These are phyloP conservation scores for Aphanomyces euteiches DNA, from an alignment of 352 stramenopile genomes.

Conservation along the genomic window DNA sequence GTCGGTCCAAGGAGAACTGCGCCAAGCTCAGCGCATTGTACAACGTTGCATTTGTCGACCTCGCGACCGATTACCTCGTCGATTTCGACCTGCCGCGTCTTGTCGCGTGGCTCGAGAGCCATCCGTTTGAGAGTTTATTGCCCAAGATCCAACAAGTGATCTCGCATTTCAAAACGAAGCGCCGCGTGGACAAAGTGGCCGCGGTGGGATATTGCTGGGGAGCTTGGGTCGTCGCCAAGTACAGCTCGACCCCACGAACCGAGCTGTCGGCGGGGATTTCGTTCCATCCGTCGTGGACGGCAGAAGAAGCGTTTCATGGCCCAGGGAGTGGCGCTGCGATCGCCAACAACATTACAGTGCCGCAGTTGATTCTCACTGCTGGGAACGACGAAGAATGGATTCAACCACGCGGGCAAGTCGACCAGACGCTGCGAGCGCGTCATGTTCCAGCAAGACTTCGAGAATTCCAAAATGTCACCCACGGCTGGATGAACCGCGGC, in stretches of 20 bases:
- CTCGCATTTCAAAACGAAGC: conserved; percentile 63
- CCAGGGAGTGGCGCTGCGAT: conserved; percentile 66
- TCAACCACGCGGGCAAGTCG: conserved; percentile 58
- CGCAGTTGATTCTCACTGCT: conserved; percentile 63
- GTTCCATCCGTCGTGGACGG: conserved; percentile 73
- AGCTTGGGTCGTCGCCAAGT: conserved; percentile 64
- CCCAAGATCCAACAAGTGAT: conserved; percentile 64
- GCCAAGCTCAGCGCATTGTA: conserved; percentile 74
- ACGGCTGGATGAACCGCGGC: conserved; percentile 16
- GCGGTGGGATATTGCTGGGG: conserved; percentile 85
- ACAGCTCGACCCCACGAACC: not conserved
- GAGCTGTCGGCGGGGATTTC: conserved; percentile 38
- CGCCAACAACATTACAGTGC: conserved; percentile 62
- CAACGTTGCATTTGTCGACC: conserved; percentile 64
- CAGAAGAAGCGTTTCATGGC: conserved; percentile 77
- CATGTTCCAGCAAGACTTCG: not conserved
- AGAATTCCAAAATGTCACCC: not conserved
- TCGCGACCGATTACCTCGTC: conserved; percentile 52
- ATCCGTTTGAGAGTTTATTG: conserved; percentile 37
- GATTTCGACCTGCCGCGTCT: conserved; percentile 37
- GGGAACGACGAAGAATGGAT: conserved; percentile 69
- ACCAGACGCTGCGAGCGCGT: conserved; percentile 53
- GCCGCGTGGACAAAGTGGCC: conserved; percentile 50
- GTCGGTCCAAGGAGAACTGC: conserved; percentile 72
- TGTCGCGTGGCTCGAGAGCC: not conserved